Conservation (phyloP, 2,329 filamentous ascomycete genomes). For the Fusarium dimerum region DNA sequence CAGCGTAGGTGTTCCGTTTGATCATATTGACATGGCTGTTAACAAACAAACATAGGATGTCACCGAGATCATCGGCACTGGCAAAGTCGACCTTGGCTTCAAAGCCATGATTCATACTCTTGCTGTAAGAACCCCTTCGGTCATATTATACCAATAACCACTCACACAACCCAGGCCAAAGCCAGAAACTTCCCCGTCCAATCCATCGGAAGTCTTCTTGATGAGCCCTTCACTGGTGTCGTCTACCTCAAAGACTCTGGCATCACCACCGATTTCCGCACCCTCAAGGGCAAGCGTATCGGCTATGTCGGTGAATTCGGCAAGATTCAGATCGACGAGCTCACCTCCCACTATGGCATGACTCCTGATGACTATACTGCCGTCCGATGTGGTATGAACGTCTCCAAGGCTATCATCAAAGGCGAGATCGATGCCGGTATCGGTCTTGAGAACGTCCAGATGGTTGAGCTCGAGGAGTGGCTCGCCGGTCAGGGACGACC, state of each 20-base stretch:
- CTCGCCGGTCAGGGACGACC: conserved; percentile 63
- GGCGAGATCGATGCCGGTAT: conserved; percentile 74
- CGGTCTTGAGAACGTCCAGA: conserved; percentile 79
- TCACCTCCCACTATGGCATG: conserved; percentile 78
- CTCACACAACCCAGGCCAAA: conserved; percentile 56
- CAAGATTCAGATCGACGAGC: conserved; percentile 82
- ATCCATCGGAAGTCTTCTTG: conserved; percentile 73
- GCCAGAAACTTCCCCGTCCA: conserved; percentile 72
- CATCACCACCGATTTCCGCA: conserved; percentile 74
- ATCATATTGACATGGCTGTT: background rate
- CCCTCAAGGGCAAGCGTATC: conserved; percentile 74
- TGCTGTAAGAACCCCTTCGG: conserved; percentile 49
- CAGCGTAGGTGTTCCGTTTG: conserved; percentile 49
- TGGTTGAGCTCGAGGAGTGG: conserved; percentile 81
- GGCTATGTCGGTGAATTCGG: conserved; percentile 81
- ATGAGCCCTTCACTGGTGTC: conserved; percentile 79
- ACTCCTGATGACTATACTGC: conserved; percentile 72
- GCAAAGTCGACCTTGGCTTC: conserved; percentile 77
- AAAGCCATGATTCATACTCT: conserved; percentile 85
- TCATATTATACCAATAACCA: background rate
- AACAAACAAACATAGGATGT: conserved; percentile 57
- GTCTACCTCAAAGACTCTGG: conserved; percentile 75
- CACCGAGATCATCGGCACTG: conserved; percentile 76
- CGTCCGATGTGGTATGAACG: conserved; percentile 79
- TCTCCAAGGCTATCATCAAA: conserved; percentile 73